A percentile compares a stretch with the other conserved stretches of the same genome.
These are phyloP conservation scores for Rhamnella rubrinervis DNA, from an alignment of 331 rosid genomes.

Conservation along the genomic window DNA sequence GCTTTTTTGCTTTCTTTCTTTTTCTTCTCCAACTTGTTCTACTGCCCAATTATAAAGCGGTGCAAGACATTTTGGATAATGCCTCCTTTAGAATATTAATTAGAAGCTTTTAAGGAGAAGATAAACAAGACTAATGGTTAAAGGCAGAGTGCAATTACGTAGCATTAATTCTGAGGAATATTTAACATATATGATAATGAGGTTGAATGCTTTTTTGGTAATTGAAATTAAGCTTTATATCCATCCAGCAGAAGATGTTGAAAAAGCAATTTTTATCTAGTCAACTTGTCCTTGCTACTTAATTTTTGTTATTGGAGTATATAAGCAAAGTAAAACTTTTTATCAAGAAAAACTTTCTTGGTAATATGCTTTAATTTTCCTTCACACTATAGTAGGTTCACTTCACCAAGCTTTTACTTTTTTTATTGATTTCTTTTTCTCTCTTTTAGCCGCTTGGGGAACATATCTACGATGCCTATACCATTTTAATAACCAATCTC, in stretches of 20 bases:
- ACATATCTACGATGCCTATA: too few species aligned
- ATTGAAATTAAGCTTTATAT: not conserved
- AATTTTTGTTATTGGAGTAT: not conserved
- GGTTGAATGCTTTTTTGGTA: not conserved
- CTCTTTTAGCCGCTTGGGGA: too few species aligned
- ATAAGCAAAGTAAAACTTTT: not conserved
- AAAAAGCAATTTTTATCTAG: constrained; percentile 3
- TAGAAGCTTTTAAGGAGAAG: too few species aligned
- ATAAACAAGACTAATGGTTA: not conserved
- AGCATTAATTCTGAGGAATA: not conserved
- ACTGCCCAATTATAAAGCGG: too few species aligned
- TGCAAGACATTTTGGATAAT: not conserved
- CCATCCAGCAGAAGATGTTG: constrained; percentile 2
- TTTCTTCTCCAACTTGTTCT: too few species aligned
- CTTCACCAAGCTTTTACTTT: too few species aligned
- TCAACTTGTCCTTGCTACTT: not conserved
- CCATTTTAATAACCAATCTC: too few species aligned
- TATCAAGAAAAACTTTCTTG: not conserved
- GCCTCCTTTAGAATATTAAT: not conserved
- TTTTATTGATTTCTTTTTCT: not conserved
- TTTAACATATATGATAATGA: not conserved
- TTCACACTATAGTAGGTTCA: not conserved
- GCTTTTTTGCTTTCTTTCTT: too few species aligned
- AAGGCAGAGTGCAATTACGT: not conserved
- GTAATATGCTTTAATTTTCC: not conserved